These are phyloP conservation scores for Knoxia roxburghii DNA, from an alignment of 257 asterid species.

Conservation along the genomic window DNA sequence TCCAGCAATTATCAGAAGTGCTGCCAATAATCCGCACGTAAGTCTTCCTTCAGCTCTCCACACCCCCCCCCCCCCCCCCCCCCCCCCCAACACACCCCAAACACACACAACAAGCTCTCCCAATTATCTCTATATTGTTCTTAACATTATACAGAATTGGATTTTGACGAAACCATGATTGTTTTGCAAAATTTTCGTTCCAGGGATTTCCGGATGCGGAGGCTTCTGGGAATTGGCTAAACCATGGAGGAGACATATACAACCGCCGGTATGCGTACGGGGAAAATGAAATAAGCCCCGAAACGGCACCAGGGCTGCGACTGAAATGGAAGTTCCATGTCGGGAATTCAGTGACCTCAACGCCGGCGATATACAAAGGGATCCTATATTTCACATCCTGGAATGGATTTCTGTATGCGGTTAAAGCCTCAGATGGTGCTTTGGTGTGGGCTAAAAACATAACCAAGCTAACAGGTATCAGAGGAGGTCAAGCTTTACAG, in stretches of 20 bases:
- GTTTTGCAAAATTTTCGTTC: too few species aligned
- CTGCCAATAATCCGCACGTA: neutral
- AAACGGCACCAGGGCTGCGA: neutral
- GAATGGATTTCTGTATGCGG: neutral
- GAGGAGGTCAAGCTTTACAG: conserved; percentile 9
- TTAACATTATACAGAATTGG: too few species aligned
- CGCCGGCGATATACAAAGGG: neutral
- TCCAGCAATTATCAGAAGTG: neutral
- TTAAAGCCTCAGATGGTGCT: neutral
- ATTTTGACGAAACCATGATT: too few species aligned
- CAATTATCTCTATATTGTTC: too few species aligned
- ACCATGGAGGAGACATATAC: neutral
- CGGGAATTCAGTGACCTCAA: neutral
- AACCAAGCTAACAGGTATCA: conserved; percentile 19
- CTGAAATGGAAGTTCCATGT: neutral
- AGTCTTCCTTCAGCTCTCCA: too few species aligned
- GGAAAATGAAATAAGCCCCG: neutral
- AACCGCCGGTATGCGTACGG: neutral
- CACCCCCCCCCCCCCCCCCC: too few species aligned
- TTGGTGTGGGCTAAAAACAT: neutral
- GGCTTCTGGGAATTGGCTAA: neutral
- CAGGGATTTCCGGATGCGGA: too few species aligned
- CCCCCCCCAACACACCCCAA: too few species aligned
- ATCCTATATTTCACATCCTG: neutral
- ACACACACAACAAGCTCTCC: too few species aligned